Conservation (phyloP, 495 filamentous ascomycete species). For the Cenococcum geophilum region DNA sequence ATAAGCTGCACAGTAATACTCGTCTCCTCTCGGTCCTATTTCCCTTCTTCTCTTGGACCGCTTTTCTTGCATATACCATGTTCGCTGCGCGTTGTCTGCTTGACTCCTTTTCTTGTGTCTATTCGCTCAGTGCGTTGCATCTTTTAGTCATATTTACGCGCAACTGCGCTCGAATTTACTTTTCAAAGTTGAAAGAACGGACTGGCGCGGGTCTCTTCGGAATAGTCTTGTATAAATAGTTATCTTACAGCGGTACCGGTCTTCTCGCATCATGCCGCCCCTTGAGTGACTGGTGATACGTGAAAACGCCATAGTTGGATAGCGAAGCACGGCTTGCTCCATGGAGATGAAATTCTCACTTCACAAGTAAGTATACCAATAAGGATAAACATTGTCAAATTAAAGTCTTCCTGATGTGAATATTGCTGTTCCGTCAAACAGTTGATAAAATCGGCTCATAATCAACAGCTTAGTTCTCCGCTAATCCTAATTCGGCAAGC, state of each 20-base stretch:
- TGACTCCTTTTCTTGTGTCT: background rate
- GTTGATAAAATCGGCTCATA: no score
- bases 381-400: no score
- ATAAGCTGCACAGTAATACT: constrained; percentile 5
- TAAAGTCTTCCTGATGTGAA: background rate
- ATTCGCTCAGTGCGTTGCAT: constrained; percentile 1
- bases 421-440: no score
- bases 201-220: background rate
- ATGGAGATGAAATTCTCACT: background rate
- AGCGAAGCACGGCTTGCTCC: background rate
- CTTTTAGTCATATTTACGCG: background rate
- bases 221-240: constrained; percentile 6
- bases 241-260: background rate
- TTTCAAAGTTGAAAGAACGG: background rate
- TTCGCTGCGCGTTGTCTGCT: constrained; percentile 1
- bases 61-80: constrained; percentile 27
- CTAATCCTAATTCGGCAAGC: background rate
- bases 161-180: background rate
- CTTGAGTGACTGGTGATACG: background rate
- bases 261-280: background rate
- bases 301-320: background rate
- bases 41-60: constrained; percentile 1
- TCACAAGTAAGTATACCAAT: background rate
- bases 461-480: background rate
- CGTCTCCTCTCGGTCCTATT: constrained; percentile 12